A percentile compares a stretch with the other conserved stretches of the same genome.
These are phyloP conservation scores for Melastoma candidum DNA, from an alignment of 441 rosid genomes.

Conservation along the genomic window DNA sequence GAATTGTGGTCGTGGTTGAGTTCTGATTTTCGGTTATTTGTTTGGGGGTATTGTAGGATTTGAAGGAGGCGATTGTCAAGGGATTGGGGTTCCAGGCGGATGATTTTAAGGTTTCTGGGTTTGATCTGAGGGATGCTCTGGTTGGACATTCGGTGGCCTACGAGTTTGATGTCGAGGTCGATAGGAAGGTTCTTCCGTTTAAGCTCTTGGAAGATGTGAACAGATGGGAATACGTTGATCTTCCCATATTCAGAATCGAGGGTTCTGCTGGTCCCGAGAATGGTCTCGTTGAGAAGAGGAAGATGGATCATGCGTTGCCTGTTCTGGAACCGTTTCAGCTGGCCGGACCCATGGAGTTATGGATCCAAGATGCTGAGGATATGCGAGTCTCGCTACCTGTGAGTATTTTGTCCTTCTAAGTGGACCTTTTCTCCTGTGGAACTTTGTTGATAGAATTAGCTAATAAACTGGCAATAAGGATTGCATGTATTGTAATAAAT, in stretches of 20 bases:
- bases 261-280: conserved; percentile 21
- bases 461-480: too few species aligned
- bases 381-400: conserved; percentile 82
- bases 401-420: conserved; percentile 3
- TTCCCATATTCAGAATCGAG: conserved; percentile 59
- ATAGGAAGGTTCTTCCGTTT: conserved; percentile 53
- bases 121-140: conserved; percentile 66
- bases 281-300: conserved; percentile 29
- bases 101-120: conserved; percentile 65
- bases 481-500: too few species aligned
- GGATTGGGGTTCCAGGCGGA: conserved; percentile 70
- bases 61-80: conserved; percentile 41
- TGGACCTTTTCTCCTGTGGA: too few species aligned
- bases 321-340: conserved; percentile 85
- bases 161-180: conserved; percentile 66
- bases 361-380: conserved; percentile 87
- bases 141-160: conserved; percentile 84
- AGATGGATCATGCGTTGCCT: conserved; percentile 32
- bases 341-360: conserved; percentile 91
- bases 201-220: conserved; percentile 85
- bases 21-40: background rate
- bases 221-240: conserved; percentile 75
- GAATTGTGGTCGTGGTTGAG: too few species aligned
- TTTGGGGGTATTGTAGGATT: background rate
- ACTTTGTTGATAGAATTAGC: too few species aligned